These are phyloP conservation scores for Larix sibirica DNA, from an alignment of 83 land plant species.

Conservation along the genomic window DNA sequence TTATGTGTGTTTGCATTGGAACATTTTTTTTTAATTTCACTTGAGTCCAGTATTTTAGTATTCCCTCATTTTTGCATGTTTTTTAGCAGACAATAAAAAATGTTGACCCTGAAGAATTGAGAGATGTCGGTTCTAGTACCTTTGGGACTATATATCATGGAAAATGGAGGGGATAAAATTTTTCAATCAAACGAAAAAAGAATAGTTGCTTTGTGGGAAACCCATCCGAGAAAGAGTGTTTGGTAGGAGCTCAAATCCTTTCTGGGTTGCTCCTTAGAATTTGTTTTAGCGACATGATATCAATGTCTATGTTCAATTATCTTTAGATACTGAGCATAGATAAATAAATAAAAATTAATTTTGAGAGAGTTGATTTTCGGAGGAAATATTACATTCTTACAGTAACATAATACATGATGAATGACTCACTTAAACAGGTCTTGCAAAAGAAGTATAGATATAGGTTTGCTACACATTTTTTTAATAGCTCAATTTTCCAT, in stretches of 20 bases:
- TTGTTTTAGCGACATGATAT: not conserved
- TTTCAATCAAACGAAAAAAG: constrained; percentile 73
- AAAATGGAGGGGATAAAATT: constrained; percentile 80
- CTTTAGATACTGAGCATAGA: not conserved
- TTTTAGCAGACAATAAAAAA: constrained; percentile 53
- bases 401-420: constrained; percentile 78
- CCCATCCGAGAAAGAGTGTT: constrained; percentile 68
- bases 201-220: constrained; percentile 70
- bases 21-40: not conserved
- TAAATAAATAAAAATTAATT: not conserved
- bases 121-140: constrained; percentile 73
- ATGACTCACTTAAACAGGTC: constrained; percentile 53
- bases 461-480: constrained; percentile 8
- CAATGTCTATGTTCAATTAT: not conserved
- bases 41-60: not conserved
- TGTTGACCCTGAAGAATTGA: constrained; percentile 68
- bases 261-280: not conserved
- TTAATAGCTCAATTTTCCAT: not conserved
- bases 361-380: no score
- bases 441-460: constrained; percentile 11
- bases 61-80: not conserved
- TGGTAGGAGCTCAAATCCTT: constrained; percentile 28
- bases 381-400: constrained; percentile 47
- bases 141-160: constrained; percentile 84
- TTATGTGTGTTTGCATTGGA: not conserved